These are phyloP conservation scores for Camelina laxa DNA, from an alignment of 345 rosid species.

Conservation along the genomic window DNA sequence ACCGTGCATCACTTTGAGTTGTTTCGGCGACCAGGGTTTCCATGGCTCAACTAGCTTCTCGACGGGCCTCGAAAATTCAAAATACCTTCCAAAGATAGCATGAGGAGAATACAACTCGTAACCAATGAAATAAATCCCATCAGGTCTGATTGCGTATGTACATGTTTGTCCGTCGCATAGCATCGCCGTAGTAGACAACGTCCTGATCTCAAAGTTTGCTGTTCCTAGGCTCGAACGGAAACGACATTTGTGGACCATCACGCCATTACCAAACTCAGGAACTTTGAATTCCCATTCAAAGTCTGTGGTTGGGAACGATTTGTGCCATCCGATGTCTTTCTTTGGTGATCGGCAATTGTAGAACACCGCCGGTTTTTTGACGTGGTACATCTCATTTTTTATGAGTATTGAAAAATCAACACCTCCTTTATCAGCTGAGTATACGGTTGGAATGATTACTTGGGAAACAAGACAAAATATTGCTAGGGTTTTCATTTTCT, in stretches of 20 bases:
- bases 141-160: slow-evolving; percentile 29
- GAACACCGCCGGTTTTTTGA: slow-evolving; percentile 10
- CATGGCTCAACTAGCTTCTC: slow-evolving; percentile 43
- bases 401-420: slow-evolving; percentile 26
- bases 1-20: slow-evolving; percentile 16
- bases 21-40: slow-evolving; percentile 41
- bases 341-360: slow-evolving; percentile 32
- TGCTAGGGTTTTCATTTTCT: slow-evolving; percentile 34
- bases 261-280: slow-evolving; percentile 37
- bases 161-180: slow-evolving; percentile 32
- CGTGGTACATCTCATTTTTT: slow-evolving; percentile 34
- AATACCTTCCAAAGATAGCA: slow-evolving; percentile 10
- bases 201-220: slow-evolving; percentile 23
- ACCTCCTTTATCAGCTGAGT: slow-evolving; percentile 27
- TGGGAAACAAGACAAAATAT: slow-evolving; percentile 22
- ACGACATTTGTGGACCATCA: slow-evolving; percentile 26
- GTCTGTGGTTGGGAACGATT: slow-evolving; percentile 30
- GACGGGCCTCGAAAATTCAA: slow-evolving; percentile 35
- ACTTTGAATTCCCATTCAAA: slow-evolving; percentile 36
- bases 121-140: slow-evolving; percentile 43
- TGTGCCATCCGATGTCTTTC: slow-evolving; percentile 41
- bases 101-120: slow-evolving; percentile 41
- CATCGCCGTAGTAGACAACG: slow-evolving; percentile 37
- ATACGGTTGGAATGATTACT: slow-evolving; percentile 18
- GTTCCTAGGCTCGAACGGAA: slow-evolving; percentile 38